Evolutionary conservation across 1,139 yeast species (phyloP).

Genomic region (Protomyces arabidopsidicola): DNA sequence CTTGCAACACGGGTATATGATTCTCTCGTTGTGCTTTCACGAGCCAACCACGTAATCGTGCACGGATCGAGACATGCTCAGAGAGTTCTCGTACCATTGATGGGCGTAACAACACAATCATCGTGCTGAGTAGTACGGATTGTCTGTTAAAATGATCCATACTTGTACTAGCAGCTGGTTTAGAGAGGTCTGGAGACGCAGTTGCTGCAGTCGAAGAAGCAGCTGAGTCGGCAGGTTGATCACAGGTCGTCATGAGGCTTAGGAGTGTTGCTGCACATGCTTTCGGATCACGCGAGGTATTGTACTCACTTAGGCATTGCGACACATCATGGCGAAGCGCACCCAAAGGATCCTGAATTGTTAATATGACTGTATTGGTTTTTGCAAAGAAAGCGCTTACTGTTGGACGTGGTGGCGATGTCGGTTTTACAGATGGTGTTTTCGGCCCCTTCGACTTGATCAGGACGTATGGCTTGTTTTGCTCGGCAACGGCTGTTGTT

Average conservation of each 20-base stretch:
- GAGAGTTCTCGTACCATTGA: conserved; percentile 11
- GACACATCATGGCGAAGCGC: conserved; percentile 22
- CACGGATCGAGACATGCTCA: conserved; percentile 13
- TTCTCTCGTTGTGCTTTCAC: conserved; percentile 22
- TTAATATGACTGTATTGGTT: background rate
- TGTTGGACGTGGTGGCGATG: conserved; percentile 19
- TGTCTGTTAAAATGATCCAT: background rate
- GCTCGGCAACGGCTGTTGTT: background rate
- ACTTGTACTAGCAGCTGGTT: background rate
- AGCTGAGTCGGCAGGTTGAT: conserved; percentile 1
- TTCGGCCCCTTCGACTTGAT: background rate
- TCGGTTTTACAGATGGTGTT: background rate
- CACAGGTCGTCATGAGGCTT: conserved; percentile 18
- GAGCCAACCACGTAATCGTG: conserved; percentile 18
- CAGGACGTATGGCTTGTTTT: background rate
- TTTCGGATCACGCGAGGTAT: conserved; percentile 26
- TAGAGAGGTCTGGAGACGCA: background rate
- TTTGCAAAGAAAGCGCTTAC: background rate
- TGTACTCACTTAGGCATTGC: conserved; percentile 19
- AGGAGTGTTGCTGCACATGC: conserved; percentile 21
- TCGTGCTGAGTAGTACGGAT: background rate
- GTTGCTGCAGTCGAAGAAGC: background rate
- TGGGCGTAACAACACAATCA: background rate
- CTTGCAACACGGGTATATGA: conserved; percentile 3
- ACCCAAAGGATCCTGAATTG: conserved; percentile 5